These are phyloP conservation scores for Cymbidium sinense DNA, from an alignment of 106 monocot genomes.

Conservation along the genomic window DNA sequence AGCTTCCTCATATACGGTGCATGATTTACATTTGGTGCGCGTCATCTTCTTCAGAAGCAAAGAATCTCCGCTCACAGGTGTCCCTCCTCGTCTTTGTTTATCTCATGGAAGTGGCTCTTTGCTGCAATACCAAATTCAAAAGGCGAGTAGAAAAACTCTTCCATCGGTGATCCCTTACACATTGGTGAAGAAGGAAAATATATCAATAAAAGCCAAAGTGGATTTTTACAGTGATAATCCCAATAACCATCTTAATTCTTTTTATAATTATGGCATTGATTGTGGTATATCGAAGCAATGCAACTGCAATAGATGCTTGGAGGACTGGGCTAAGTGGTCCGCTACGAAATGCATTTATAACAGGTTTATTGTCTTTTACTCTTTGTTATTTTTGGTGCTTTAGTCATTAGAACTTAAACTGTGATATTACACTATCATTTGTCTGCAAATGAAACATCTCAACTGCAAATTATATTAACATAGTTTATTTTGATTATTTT, in stretches of 20 bases:
- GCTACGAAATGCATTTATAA: slow-evolving; percentile 17
- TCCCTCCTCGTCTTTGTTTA: slow-evolving; percentile 21
- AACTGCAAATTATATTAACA: too few species aligned
- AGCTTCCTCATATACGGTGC: slow-evolving; percentile 17
- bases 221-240: slow-evolving; percentile 15
- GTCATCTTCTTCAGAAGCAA: slow-evolving; percentile 47
- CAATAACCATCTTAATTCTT: slow-evolving; percentile 7
- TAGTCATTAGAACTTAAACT: too few species aligned
- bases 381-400: not conserved
- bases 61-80: slow-evolving; percentile 39
- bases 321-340: slow-evolving; percentile 24
- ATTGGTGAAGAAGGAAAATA: not conserved
- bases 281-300: slow-evolving; percentile 2
- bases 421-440: too few species aligned
- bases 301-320: slow-evolving; percentile 9
- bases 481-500: not conserved
- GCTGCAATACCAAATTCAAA: slow-evolving; percentile 35
- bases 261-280: slow-evolving; percentile 4
- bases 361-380: slow-evolving; percentile 8
- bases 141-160: not conserved
- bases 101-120: slow-evolving; percentile 72
- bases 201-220: not conserved
- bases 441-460: too few species aligned
- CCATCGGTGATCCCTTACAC: not conserved
- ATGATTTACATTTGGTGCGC: slow-evolving; percentile 26